Percentiles rank a stretch among this genome's conserved stretches.
Conservation (phyloP, 164 flowering plant genomes). For the Umbilicus rupestris region DNA sequence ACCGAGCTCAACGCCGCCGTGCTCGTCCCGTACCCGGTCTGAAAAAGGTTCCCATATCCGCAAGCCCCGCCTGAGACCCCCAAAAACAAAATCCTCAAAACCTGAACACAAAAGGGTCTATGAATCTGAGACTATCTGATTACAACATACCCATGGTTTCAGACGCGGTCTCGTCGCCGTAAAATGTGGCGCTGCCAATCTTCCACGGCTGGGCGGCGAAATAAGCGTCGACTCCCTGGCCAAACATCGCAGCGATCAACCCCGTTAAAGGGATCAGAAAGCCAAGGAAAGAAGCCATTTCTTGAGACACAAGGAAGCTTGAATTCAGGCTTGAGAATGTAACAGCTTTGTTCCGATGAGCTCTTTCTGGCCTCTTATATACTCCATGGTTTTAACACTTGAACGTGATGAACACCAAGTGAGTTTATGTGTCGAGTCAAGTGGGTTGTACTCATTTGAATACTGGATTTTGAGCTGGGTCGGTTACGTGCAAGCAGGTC, state of each 20-base stretch:
- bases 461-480: background rate
- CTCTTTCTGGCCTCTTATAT: background rate
- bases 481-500: background rate
- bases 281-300: background rate
- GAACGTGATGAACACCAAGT: background rate
- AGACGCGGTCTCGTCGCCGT: constrained; percentile 9
- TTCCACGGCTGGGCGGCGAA: constrained; percentile 5
- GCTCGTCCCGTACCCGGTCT: constrained; percentile 56
- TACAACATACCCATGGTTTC: constrained; percentile 6
- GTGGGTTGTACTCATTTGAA: background rate
- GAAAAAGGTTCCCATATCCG: constrained; percentile 75
- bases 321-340: background rate
- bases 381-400: background rate
- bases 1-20: constrained; percentile 80
- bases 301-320: background rate
- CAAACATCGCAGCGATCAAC: background rate
- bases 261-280: background rate
- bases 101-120: background rate
- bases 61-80: constrained; percentile 88
- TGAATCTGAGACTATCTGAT: too few species aligned
- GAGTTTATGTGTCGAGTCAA: background rate
- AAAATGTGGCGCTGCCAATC: constrained; percentile 6
- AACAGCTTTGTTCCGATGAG: background rate
- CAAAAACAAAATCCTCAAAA: background rate
- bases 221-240: background rate